phyloP scores from a whole-genome alignment of 1,284 basidiomycete species.

The Apiotrichum siamense region DNA sequence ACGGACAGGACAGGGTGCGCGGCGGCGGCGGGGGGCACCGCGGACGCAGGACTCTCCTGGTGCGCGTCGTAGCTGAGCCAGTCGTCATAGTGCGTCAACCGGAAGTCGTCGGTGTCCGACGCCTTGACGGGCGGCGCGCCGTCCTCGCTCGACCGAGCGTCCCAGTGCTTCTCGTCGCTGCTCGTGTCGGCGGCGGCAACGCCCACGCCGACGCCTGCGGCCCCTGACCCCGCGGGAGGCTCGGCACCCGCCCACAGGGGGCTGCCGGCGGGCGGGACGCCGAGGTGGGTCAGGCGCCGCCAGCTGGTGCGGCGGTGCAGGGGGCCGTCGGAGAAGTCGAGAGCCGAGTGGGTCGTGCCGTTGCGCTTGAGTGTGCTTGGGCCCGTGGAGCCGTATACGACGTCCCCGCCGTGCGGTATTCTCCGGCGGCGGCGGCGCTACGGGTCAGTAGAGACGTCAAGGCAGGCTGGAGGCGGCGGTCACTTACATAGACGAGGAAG shows the following conservation, averaged over 20 bases:
- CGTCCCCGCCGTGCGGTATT: background rate
- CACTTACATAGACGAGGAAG: background rate
- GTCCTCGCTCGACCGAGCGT: slow-evolving; percentile 4
- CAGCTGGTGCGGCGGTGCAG: background rate
- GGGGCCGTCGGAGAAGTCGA: slow-evolving; percentile 16
- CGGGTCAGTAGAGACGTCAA: too few species aligned
- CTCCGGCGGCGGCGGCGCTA: background rate
- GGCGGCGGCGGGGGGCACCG: too few species aligned
- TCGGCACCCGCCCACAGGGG: too few species aligned
- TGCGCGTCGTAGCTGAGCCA: slow-evolving; percentile 9
- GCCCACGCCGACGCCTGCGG: background rate
- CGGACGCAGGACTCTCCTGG: too few species aligned
- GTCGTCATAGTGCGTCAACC: slow-evolving; percentile 8
- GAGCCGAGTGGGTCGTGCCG: slow-evolving; percentile 11
- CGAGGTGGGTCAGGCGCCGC: background rate
- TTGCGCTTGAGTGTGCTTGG: slow-evolving; percentile 8
- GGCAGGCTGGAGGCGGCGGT: background rate
- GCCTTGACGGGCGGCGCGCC: background rate
- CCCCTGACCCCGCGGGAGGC: too few species aligned
- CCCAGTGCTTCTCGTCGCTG: background rate
- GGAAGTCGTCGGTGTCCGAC: background rate
- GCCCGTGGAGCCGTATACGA: background rate
- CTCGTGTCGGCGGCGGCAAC: background rate
- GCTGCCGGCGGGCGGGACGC: background rate
- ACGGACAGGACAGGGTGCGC: too few species aligned